Conservation (phyloP, 345 rosid genomes). For the Gossypium turneri region DNA sequence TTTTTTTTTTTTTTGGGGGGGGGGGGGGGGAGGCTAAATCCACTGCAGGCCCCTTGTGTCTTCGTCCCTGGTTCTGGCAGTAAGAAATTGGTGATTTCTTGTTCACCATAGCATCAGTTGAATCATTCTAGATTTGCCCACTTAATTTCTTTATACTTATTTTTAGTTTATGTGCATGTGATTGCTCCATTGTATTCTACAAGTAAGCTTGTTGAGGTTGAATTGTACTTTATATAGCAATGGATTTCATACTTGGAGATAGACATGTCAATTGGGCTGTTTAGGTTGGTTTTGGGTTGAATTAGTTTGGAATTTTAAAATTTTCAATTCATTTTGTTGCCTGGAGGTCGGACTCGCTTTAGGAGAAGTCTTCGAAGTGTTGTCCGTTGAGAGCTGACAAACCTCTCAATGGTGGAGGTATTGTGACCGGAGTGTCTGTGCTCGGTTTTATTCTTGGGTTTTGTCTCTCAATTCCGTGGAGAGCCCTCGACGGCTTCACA, state of each 20-base stretch:
- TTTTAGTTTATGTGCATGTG: neutral
- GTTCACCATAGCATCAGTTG: neutral
- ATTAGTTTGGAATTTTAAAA: neutral
- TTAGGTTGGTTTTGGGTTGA: neutral
- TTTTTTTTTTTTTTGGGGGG: too few relatives aligned
- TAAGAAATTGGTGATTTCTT: neutral
- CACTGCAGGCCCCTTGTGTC: too few relatives aligned
- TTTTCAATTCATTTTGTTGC: too few relatives aligned
- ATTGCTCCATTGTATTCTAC: neutral
- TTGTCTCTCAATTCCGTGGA: too few relatives aligned
- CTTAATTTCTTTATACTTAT: neutral
- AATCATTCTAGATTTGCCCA: neutral
- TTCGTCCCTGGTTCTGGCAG: neutral
- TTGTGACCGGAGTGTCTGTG: too few relatives aligned
- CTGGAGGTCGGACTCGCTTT: too few relatives aligned
- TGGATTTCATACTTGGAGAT: neutral
- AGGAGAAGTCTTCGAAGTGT: too few relatives aligned
- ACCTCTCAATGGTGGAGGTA: too few relatives aligned
- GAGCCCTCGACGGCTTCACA: too few relatives aligned
- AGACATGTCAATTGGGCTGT: neutral
- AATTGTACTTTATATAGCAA: neutral
- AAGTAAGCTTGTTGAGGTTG: conserved; percentile 2
- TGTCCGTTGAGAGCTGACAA: too few relatives aligned
- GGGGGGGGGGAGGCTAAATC: too few relatives aligned
- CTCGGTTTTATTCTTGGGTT: too few relatives aligned